Base-by-base conservation (phyloP, 2,329 filamentous ascomycete species). In the Cordyceps militaris region DNA sequence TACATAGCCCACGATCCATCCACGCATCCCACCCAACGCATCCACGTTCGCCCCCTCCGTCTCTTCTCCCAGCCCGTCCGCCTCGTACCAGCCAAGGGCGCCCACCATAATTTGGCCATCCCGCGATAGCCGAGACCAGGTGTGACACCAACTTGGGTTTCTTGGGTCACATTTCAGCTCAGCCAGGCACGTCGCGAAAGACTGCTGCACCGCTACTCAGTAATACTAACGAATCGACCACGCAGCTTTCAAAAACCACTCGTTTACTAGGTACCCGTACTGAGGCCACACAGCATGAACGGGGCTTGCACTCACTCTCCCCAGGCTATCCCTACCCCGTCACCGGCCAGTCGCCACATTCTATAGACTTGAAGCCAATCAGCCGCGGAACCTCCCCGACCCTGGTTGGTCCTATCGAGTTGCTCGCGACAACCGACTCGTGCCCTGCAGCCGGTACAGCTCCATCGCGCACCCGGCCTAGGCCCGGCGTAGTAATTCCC, bases 91-190 rank as follows among this genome's bases (percentile, higher is more conserved):
- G 34, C 19, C 21, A 38, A 19, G n/a, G 24, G 34, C 32, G 53
- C 34, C 52, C 24, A 32, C 43, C 19, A 23, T 32, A 40, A 47
- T 49, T 56, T 48, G 30, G 34, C 14, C n/a, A 32, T 49, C 53
- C 53, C 53, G 53, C 53, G 53, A 56, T 56, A 49, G 53, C 53
- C 53, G 53, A 56, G 53, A 56, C 53, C 53, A 48, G 24, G 42
- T 24, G 53, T 43, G 30, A 30, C 32, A 23, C 40, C 52, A 46
- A 54, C 40, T 24, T 44, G 16, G 16, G 16, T 26, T 28, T 34
- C 16, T 43, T 36, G 36, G n/a, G 36, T 53, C 28, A 16, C 50
- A 43, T 48, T 56, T 56, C 53, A 56, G 53, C 53, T 56, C 24
- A 44, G 11, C 51, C 21, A 54, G 30, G 51, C 51, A 38, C 23